These are phyloP conservation scores for Pseudoscleropodium purum DNA, from an alignment of 225 moss, liverwort and hornwort species.

Conservation along the genomic window DNA sequence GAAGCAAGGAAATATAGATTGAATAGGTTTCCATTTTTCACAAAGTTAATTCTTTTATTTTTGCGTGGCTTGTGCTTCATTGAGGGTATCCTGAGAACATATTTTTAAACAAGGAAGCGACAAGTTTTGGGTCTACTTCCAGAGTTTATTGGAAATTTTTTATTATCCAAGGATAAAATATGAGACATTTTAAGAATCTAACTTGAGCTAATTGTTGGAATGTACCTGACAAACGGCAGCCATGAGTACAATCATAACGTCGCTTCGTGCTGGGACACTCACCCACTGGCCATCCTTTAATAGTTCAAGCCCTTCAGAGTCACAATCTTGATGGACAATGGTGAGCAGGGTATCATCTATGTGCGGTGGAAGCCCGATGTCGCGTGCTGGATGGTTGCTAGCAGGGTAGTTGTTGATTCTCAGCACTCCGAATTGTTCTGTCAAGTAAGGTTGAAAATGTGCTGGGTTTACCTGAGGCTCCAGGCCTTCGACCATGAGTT, in stretches of 20 bases:
- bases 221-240: constrained; percentile 40
- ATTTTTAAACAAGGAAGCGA: neutral
- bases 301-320: constrained; percentile 27
- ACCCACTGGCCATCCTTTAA: constrained; percentile 29
- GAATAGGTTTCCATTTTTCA: neutral
- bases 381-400: constrained; percentile 11
- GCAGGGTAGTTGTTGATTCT: constrained; percentile 32
- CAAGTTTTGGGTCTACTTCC: neutral
- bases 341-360: constrained; percentile 30
- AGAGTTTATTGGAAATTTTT: neutral
- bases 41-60: neutral
- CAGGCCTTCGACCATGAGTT: constrained; percentile 29
- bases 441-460: constrained; percentile 35
- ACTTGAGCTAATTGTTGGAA: neutral
- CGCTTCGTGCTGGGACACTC: constrained; percentile 16
- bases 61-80: neutral
- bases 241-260: constrained; percentile 26
- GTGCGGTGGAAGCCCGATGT: constrained; percentile 35
- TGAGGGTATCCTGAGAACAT: neutral
- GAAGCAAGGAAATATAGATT: neutral
- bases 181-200: neutral
- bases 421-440: constrained; percentile 30
- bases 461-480: constrained; percentile 1
- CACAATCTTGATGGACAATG: constrained; percentile 25
- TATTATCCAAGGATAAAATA: neutral